phyloP scores from a whole-genome alignment of 768 basidiomycete species.

The Xerocomellus amylosporus region DNA sequence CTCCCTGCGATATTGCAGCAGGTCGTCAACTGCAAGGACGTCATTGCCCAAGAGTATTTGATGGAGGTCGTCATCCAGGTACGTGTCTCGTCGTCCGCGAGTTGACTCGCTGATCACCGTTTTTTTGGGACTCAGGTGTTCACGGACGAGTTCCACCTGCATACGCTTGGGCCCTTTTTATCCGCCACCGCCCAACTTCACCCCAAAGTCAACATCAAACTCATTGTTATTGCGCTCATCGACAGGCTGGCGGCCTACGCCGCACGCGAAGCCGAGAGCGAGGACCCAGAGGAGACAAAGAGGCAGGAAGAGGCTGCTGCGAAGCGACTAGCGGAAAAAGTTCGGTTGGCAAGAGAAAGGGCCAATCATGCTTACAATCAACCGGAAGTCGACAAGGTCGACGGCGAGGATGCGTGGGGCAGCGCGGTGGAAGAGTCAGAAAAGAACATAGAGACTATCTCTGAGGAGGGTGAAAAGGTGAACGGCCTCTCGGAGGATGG shows the following conservation, averaged over 20 bases:
- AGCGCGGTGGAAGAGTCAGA: constrained; percentile 23
- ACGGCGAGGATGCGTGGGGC: constrained; percentile 27
- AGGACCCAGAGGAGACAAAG: constrained; percentile 93
- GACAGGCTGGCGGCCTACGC: constrained; percentile 95
- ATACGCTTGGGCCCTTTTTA: constrained; percentile 93
- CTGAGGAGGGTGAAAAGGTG: background rate
- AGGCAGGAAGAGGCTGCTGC: constrained; percentile 92
- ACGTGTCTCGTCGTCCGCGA: constrained; percentile 14
- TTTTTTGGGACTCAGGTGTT: constrained; percentile 64
- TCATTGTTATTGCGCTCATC: constrained; percentile 96
- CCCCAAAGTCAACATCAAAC: constrained; percentile 97
- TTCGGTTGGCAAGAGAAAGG: constrained; percentile 67
- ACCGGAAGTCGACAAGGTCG: constrained; percentile 17
- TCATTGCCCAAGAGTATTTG: constrained; percentile 97
- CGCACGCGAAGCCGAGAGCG: constrained; percentile 94
- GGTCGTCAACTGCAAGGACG: constrained; percentile 97
- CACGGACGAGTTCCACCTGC: constrained; percentile 97
- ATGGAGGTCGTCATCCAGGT: constrained; percentile 99
- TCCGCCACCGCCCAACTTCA: constrained; percentile 95
- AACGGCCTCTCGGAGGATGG: constrained; percentile 28
- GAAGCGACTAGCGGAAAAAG: constrained; percentile 80
- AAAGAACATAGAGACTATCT: constrained; percentile 6
- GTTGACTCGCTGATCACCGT: background rate
- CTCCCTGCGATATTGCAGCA: constrained; percentile 94
- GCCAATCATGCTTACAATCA: constrained; percentile 50